Evolutionary conservation across 2,329 filamentous ascomycete species (phyloP), one percentile per base, ranked within the genome.

Genomic region (Sclerotinia trifoliorum): DNA sequence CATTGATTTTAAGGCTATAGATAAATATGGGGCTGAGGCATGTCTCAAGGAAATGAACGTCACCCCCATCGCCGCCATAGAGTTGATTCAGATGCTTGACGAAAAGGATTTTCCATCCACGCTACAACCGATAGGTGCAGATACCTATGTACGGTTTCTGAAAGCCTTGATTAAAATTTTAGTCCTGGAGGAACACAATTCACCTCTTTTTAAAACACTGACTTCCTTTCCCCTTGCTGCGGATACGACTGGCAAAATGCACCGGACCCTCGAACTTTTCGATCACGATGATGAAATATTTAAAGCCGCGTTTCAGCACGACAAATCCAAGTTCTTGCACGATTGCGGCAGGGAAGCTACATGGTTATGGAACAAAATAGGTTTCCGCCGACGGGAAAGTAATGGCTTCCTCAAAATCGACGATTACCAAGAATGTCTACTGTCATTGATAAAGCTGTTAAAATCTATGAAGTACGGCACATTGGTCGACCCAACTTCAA

Each of bases 251-350:
- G 26, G 60, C n/a, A 68, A 49, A 2, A 68, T 77, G 42, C 67
- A 62, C 19, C 60, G 56, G 32, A 42, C 70, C 1, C 65, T 42
- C 29, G 69, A 73, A 13, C 49, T 78, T 7, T 77, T 71, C 32
- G 74, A 77, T 44, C 72, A 75, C 35, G 32, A 71, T 19, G 71
- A 75, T 44, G 1, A 21, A 26, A 70, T 76, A 19, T 78, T 77
- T 35, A 17, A 42, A 29, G 66, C 75, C 2, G 77, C 76, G 13
- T 78, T 78, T 49, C 66, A 71, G 54, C 66, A 68, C 26, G n/a
- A 17, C 29, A 7, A 54, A 11, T 44, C 70, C 11, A 69, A 58
- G 26, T 77, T 78, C 56, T 42, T 78, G 1, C 74, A 77, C 52
- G 39, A 54, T 0, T 52, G 55, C 17, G 55, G 17, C 4, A 60